These are phyloP conservation scores for Bodo saltans DNA, from an alignment of 78 protist genomes.

Conservation along the genomic window DNA sequence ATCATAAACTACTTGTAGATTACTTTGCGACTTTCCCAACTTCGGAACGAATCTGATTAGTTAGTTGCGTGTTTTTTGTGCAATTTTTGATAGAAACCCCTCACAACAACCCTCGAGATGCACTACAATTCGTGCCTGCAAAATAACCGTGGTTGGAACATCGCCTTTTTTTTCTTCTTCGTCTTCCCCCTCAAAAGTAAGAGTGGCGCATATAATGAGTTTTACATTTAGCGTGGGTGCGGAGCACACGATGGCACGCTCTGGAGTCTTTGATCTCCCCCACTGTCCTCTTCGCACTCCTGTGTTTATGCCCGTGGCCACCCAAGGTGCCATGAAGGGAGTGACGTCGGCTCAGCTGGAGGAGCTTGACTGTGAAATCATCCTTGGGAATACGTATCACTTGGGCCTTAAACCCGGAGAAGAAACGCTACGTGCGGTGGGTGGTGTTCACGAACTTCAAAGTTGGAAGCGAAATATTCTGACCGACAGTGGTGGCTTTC, in stretches of 20 bases:
- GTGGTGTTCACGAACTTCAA: slow-evolving; percentile 87
- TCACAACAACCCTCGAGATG: no score
- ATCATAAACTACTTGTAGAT: no score
- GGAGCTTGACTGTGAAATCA: slow-evolving; percentile 45
- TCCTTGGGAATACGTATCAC: slow-evolving; percentile 92
- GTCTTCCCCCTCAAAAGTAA: no score
- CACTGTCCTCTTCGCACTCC: slow-evolving; percentile 44
- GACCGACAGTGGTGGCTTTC: slow-evolving; percentile 81
- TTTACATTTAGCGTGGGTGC: background rate
- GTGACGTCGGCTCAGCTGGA: slow-evolving; percentile 60
- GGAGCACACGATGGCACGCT: slow-evolving; percentile 39
- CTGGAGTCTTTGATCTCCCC: slow-evolving; percentile 37
- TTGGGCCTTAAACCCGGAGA: slow-evolving; percentile 87
- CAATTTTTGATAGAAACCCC: no score
- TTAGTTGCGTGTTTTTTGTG: no score
- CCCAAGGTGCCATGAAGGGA: slow-evolving; percentile 90
- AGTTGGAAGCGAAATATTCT: slow-evolving; percentile 72
- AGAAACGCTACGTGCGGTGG: slow-evolving; percentile 69
- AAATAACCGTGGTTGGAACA: no score
- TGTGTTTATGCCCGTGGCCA: slow-evolving; percentile 95
- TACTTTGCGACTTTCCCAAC: no score
- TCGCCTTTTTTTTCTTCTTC: no score
- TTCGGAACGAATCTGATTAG: no score
- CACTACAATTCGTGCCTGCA: no score
- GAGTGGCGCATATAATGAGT: no score